phyloP scores from a whole-genome alignment of 768 basidiomycete species.

The Boletus reticuloceps region DNA sequence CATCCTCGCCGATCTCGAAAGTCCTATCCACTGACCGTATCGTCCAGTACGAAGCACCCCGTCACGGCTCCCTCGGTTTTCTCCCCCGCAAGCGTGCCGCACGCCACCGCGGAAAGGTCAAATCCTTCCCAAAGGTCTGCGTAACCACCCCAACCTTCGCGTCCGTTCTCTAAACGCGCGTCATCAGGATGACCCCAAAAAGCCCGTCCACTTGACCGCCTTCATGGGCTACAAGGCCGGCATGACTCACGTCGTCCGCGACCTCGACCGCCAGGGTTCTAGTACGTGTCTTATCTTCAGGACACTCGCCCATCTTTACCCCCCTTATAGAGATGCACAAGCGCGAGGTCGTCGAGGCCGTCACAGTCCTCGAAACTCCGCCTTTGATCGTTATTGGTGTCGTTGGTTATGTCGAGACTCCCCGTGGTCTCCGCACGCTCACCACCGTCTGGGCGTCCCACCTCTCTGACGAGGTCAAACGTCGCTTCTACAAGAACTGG shows the following conservation, averaged over 20 bases:
- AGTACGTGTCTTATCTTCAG: conserved; percentile 56
- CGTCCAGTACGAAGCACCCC: conserved; percentile 92
- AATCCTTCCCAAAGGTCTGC: conserved; percentile 96
- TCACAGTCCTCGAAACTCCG: conserved; percentile 93
- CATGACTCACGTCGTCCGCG: conserved; percentile 99
- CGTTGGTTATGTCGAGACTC: conserved; percentile 99
- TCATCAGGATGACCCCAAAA: conserved; percentile 95
- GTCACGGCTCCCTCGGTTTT: conserved; percentile 97
- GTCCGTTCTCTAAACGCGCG: conserved; percentile 4
- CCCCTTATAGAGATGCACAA: conserved; percentile 92
- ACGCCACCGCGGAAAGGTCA: conserved; percentile 98
- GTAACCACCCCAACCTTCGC: neutral
- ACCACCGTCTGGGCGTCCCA: conserved; percentile 99
- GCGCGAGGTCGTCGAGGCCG: conserved; percentile 98
- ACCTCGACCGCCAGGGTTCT: conserved; percentile 98
- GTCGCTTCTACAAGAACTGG: conserved; percentile 99
- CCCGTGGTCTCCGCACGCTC: conserved; percentile 96
- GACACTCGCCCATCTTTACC: neutral
- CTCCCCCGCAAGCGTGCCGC: conserved; percentile 95
- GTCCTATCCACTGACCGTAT: conserved; percentile 17
- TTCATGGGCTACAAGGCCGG: conserved; percentile 99
- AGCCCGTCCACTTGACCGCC: conserved; percentile 97
- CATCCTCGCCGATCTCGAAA: conserved; percentile 20
- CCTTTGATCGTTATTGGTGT: conserved; percentile 96
- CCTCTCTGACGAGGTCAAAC: conserved; percentile 95